Base-by-base conservation (phyloP, 2,329 filamentous ascomycete species). In the Coleophoma crateriformis region DNA sequence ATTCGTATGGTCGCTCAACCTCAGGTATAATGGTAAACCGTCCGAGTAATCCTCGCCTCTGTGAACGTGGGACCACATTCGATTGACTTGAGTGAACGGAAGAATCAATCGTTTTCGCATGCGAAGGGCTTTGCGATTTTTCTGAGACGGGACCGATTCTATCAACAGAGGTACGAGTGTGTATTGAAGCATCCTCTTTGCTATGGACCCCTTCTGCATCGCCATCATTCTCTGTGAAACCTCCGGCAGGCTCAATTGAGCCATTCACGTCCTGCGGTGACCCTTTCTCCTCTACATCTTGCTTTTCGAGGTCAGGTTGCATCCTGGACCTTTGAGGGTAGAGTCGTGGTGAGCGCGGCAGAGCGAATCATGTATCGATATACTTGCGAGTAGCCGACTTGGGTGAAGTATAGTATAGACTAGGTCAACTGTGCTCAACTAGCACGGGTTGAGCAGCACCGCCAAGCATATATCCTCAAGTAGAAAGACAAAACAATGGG, bases 21-120 rank as follows among this genome's bases (percentile, higher is more conserved):
- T 96, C 91, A 2, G 90, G 85, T 14, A 95, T 73, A 33, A 95
- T 52, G 1, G 87, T 74, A 12, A 95, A 73, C 35, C 77, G 77
- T 1, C 82, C 84, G 44, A 96, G 75, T 2, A 95, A 71, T 0
- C 91, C 91, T 60, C 90, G 76, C 45, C 89, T 78, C 53, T 80
- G 66, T 2, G 66, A 61, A 33, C 72, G 67, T 27, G 77, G 71
- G 13, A 81, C 63, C 41, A 77, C 55, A 33, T 61, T 52, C 44
- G 64, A 54, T 4, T 67, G 50, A n/a, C 65, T 64, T 7, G 74
- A 72, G 34, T 67, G 64, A 7, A 63, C 57, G 7, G 70, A 73
- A 0, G 73, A 71, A 13, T 66, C 60, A 32, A 64, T 67, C 12
- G 71, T 70, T 13, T 58, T 62, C 37, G 57, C 47, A 11, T 47